phyloP scores from a whole-genome alignment of 1,284 basidiomycete species.

The Boletus chippewaensis region DNA sequence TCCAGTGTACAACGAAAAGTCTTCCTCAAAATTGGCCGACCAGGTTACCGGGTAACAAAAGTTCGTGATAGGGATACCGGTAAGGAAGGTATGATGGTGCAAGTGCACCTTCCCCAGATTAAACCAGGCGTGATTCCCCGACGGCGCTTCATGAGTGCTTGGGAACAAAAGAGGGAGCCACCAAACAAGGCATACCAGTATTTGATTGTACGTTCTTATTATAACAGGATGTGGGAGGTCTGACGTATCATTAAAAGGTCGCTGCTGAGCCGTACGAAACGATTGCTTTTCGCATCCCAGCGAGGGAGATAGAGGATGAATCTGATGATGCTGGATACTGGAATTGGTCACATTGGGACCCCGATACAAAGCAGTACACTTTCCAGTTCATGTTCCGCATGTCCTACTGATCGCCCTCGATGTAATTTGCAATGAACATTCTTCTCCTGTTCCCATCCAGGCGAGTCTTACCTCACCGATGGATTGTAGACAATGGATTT shows the following conservation, averaged over 20 bases:
- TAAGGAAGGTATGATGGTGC: conserved; percentile 93
- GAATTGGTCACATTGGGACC: conserved; percentile 98
- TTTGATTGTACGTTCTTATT: conserved; percentile 70
- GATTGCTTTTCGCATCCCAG: conserved; percentile 95
- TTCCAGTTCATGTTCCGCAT: conserved; percentile 91
- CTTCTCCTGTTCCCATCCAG: not conserved
- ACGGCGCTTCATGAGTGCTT: conserved; percentile 95
- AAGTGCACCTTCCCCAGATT: conserved; percentile 93
- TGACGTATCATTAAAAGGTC: conserved; percentile 49
- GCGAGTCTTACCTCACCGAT: conserved; percentile 1
- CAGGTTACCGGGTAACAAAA: conserved; percentile 91
- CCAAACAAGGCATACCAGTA: conserved; percentile 97
- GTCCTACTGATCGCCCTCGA: conserved; percentile 25
- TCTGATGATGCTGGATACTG: conserved; percentile 83
- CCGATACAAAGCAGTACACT: conserved; percentile 92
- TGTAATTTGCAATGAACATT: conserved; percentile 20
- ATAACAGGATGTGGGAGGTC: conserved; percentile 1
- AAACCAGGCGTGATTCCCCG: conserved; percentile 82
- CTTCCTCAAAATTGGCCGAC: conserved; percentile 96
- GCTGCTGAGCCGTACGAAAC: conserved; percentile 99
- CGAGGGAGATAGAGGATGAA: conserved; percentile 95
- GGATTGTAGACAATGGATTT: not conserved
- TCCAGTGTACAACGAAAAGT: conserved; percentile 80
- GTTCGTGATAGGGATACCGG: conserved; percentile 72
- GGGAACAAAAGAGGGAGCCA: conserved; percentile 94